A percentile compares a stretch with the other conserved stretches of the same genome.
These are phyloP conservation scores for Aureobasidium vineae DNA, from an alignment of 2,329 filamentous ascomycete species.

Conservation along the genomic window DNA sequence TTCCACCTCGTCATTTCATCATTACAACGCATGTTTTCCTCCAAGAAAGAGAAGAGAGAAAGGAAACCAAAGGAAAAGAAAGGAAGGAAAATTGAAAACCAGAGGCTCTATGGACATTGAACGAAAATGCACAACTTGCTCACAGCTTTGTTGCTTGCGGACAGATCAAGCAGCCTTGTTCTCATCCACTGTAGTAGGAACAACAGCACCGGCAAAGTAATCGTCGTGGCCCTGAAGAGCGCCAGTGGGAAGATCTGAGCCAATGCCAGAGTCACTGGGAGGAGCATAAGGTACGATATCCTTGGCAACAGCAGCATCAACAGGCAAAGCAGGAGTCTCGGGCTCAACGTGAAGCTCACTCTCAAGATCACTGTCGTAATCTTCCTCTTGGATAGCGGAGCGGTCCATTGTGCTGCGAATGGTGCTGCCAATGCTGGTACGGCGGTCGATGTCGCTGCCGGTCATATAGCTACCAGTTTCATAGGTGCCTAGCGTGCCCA, in stretches of 20 bases:
- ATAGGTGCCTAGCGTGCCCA: conserved; percentile 47
- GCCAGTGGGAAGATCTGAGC: conserved; percentile 41
- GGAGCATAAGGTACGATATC: conserved; percentile 34
- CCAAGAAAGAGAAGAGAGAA: background rate
- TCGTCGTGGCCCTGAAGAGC: conserved; percentile 28
- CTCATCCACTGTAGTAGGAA: conserved; percentile 6
- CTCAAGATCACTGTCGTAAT: conserved; percentile 29
- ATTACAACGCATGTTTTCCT: conserved; percentile 7
- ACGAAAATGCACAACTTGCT: conserved; percentile 2
- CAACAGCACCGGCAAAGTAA: conserved; percentile 18
- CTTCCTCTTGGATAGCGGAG: conserved; percentile 30
- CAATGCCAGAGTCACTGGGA: conserved; percentile 43
- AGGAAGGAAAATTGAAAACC: no score
- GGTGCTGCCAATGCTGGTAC: conserved; percentile 46
- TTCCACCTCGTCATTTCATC: conserved; percentile 13
- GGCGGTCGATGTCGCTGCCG: conserved; percentile 48
- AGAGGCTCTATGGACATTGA: background rate
- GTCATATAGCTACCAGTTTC: conserved; percentile 52
- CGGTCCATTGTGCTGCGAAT: conserved; percentile 38
- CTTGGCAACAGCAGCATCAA: conserved; percentile 28
- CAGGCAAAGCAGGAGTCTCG: conserved; percentile 24
- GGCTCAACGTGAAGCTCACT: conserved; percentile 23
- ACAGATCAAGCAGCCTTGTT: conserved; percentile 5
- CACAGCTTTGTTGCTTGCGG: background rate
- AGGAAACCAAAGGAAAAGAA: background rate